These are phyloP conservation scores for Scheffersomyces coipomensis DNA, from an alignment of 805 yeast species.

Conservation along the genomic window DNA sequence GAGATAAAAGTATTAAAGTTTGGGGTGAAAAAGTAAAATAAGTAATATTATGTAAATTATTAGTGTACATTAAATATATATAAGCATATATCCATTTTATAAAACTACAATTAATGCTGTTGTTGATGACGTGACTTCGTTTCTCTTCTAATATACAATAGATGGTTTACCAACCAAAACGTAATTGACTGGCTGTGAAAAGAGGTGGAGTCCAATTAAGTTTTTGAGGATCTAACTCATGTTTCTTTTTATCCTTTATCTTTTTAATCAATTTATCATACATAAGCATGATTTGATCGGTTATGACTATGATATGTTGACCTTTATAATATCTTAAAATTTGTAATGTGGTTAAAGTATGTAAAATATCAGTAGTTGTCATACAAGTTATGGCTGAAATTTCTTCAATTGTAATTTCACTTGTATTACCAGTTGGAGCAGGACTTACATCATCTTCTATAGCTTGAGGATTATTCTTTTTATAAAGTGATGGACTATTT, in stretches of 20 bases:
- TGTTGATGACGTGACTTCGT: neutral
- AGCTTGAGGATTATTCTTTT: conserved; percentile 37
- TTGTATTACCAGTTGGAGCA: conserved; percentile 15
- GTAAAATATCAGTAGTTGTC: conserved; percentile 95
- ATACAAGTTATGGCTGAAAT: conserved; percentile 82
- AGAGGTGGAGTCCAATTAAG: conserved; percentile 94
- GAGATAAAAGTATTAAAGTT: conserved; percentile 82
- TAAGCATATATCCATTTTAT: too few species aligned
- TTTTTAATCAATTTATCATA: conserved; percentile 60
- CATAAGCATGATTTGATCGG: conserved; percentile 75
- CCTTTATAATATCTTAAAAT: conserved; percentile 92
- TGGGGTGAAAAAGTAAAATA: conserved; percentile 60
- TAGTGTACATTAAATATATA: neutral
- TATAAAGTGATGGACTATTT: conserved; percentile 35
- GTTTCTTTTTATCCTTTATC: conserved; percentile 66
- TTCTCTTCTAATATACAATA: conserved; percentile 1
- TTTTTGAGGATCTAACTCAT: conserved; percentile 67
- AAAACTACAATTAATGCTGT: too few species aligned
- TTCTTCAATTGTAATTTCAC: conserved; percentile 83
- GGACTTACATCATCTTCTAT: conserved; percentile 24
- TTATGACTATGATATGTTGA: conserved; percentile 84
- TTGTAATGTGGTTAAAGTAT: conserved; percentile 87
- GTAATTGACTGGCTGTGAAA: conserved; percentile 90
- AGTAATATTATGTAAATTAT: neutral
- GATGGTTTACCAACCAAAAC: conserved; percentile 81